These are phyloP conservation scores for Lactarius sanguifluus DNA, from an alignment of 768 basidiomycete genomes.

Conservation along the genomic window DNA sequence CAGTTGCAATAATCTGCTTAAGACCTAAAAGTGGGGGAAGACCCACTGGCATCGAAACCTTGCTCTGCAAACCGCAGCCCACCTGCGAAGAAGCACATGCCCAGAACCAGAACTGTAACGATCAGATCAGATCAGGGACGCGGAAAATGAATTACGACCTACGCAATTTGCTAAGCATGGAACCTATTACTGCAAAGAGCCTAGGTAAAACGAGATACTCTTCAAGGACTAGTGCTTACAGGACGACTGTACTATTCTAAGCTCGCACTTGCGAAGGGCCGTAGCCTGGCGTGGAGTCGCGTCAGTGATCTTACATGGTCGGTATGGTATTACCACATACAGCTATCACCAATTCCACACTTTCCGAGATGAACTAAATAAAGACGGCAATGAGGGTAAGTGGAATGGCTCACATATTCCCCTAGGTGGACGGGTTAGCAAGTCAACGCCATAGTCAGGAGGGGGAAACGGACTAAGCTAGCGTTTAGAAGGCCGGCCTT, in stretches of 20 bases:
- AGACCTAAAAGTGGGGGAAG: not conserved
- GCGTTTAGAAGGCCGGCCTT: constrained; percentile 80
- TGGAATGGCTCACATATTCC: constrained; percentile 56
- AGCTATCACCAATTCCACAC: constrained; percentile 66
- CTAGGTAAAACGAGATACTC: constrained; percentile 15
- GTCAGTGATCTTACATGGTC: not conserved
- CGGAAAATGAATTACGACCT: constrained; percentile 31
- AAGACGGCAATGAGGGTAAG: constrained; percentile 4
- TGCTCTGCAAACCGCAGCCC: constrained; percentile 76
- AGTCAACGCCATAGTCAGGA: not conserved
- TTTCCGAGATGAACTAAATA: constrained; percentile 25
- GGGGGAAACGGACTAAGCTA: constrained; percentile 55
- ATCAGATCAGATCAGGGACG: constrained; percentile 21
- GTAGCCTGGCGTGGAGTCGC: constrained; percentile 52
- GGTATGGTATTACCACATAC: constrained; percentile 42
- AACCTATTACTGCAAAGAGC: constrained; percentile 63
- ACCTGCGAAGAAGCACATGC: constrained; percentile 84
- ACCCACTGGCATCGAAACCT: constrained; percentile 64
- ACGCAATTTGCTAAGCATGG: constrained; percentile 77
- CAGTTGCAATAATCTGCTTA: not conserved
- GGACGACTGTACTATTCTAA: constrained; percentile 78
- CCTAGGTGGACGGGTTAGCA: constrained; percentile 42
- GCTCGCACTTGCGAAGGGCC: constrained; percentile 78
- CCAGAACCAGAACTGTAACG: constrained; percentile 70
- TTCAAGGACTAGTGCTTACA: constrained; percentile 44